Base-by-base conservation (phyloP, 148 eudicot species). In the Dysphania ambrosioides region DNA sequence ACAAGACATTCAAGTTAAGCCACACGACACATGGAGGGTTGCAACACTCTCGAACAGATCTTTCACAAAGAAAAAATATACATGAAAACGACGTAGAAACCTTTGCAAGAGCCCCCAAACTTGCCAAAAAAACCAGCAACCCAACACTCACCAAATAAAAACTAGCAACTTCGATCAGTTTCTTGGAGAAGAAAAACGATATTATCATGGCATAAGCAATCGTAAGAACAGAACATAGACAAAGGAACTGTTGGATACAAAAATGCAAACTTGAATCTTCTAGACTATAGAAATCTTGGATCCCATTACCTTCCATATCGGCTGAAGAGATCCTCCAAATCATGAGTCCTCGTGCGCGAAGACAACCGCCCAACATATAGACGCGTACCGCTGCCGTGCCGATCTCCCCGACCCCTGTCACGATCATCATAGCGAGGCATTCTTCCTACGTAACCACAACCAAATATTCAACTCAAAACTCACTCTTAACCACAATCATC, bases 301-400 rank as follows among this genome's bases (percentile, higher is more conserved):
- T 19, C 36, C 38, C 21, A 68, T 84, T 87, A 93, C 98, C 98
- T 93, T 73, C 98, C 98, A 85, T 93, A 93, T 84, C 91, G 85
- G 79, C 91, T 87, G 70, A 93, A 93, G 44, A 93, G 67, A 64
- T 84, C 84, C 77, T 93, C 98, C 79, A 93, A 75, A 76, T 93
- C 98, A 70, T 93, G 90, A 29, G 91, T 84, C 51, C 98, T 86
- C 2, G 98, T 93, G 55, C 95, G 82, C 24, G 97, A 83, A 61
- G 97, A 89, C 78, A 93, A 75, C 79, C 81, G 98, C 30, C 98
- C 98, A 78, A 93, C 98, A 83, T 93, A 93, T 79, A 93, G 96
- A 19, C 97, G 97, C 8, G 97, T 87, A 56, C 65, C 82, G 71
- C 86, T 82, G 47, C 73, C 72, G 57, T 80, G 71, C 6, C 77